phyloP scores from a whole-genome alignment of 2,329 filamentous ascomycete genomes.

The Orbilia ellipsospora region DNA sequence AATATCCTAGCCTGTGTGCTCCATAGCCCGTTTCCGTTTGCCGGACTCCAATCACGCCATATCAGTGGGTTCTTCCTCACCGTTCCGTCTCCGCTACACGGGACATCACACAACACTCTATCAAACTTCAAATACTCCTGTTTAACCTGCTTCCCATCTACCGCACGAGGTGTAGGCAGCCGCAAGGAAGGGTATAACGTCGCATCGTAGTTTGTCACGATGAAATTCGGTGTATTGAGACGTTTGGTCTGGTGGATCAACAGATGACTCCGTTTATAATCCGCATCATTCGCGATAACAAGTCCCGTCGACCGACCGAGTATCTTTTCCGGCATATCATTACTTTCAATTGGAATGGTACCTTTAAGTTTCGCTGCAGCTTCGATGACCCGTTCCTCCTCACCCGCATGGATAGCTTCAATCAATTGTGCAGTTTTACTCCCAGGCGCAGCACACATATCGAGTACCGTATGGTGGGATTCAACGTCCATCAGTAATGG shows the following conservation, averaged over 20 bases:
- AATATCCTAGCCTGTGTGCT: slow-evolving; percentile 88
- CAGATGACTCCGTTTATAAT: slow-evolving; percentile 97
- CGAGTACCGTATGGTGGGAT: slow-evolving; percentile 90
- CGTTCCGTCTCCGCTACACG: slow-evolving; percentile 95
- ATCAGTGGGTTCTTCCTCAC: slow-evolving; percentile 90
- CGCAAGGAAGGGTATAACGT: slow-evolving; percentile 94
- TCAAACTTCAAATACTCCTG: slow-evolving; percentile 92
- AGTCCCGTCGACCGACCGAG: slow-evolving; percentile 86
- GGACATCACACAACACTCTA: slow-evolving; percentile 93
- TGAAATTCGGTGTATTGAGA: slow-evolving; percentile 92
- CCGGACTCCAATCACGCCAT: slow-evolving; percentile 94
- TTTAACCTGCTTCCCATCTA: slow-evolving; percentile 65
- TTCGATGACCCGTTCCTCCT: slow-evolving; percentile 79
- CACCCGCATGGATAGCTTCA: slow-evolving; percentile 91
- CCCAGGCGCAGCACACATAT: slow-evolving; percentile 95
- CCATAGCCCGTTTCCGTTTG: slow-evolving; percentile 87
- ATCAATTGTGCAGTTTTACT: slow-evolving; percentile 96
- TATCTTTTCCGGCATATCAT: slow-evolving; percentile 61
- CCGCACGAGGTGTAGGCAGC: slow-evolving; percentile 71
- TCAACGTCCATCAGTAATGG: slow-evolving; percentile 90
- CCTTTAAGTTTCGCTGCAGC: slow-evolving; percentile 58
- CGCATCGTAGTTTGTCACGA: slow-evolving; percentile 98
- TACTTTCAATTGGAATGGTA: slow-evolving; percentile 57
- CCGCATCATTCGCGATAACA: slow-evolving; percentile 93
- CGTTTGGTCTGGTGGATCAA: slow-evolving; percentile 97